Percentiles rank a stretch among this genome's conserved stretches.
Conservation (phyloP, 257 asterid genomes). For the Capsicum rhomboideum region DNA sequence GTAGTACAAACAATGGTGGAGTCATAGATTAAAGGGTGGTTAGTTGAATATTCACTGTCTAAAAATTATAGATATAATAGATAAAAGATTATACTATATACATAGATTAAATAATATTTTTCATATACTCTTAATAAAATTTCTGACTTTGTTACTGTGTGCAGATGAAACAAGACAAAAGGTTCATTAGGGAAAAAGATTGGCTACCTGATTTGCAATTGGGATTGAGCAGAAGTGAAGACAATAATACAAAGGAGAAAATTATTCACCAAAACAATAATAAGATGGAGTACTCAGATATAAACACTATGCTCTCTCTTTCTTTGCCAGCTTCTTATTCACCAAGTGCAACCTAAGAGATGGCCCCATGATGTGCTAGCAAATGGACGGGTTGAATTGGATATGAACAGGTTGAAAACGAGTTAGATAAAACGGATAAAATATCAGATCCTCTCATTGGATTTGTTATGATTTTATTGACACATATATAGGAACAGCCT, state of each 20-base stretch:
- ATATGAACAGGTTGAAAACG: neutral
- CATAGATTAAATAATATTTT: too few relatives aligned
- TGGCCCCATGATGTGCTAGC: neutral
- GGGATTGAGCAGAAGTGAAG: constrained; percentile 31
- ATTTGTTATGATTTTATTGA: neutral
- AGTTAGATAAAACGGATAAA: neutral
- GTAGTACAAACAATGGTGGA: too few relatives aligned
- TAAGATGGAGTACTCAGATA: constrained; percentile 20
- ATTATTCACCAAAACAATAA: neutral
- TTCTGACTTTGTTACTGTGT: neutral
- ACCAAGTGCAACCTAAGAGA: neutral
- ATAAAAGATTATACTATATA: too few relatives aligned
- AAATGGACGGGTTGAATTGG: neutral
- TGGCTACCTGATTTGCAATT: constrained; percentile 44
- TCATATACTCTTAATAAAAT: too few relatives aligned
- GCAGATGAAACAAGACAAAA: constrained; percentile 32
- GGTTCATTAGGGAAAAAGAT: constrained; percentile 15
- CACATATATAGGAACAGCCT: neutral
- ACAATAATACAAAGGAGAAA: constrained; percentile 19
- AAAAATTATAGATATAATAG: too few relatives aligned
- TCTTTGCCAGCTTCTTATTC: constrained; percentile 22
- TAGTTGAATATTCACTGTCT: too few relatives aligned
- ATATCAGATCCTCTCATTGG: neutral
- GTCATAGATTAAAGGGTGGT: too few relatives aligned
- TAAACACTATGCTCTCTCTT: constrained; percentile 76